These are phyloP conservation scores for Botrytis sinoallii DNA, from an alignment of 2,329 filamentous ascomycete genomes.

Conservation along the genomic window DNA sequence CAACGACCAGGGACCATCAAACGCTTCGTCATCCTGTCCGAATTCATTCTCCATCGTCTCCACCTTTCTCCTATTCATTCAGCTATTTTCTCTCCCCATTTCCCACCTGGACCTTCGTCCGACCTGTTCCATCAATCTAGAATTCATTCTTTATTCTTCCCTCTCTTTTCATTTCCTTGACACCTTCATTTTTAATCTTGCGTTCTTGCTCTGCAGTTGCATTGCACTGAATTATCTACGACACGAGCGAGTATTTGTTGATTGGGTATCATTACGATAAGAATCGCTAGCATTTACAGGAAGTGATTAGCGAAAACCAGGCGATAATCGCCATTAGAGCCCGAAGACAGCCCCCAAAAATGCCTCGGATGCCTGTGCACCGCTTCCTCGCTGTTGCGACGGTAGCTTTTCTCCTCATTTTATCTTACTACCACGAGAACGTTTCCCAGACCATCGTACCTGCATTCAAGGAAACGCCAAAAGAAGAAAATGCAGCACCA, in stretches of 20 bases:
- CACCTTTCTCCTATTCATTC: constrained; percentile 15
- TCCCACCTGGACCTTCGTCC: neutral
- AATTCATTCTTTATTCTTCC: neutral
- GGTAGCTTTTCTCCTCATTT: constrained; percentile 6
- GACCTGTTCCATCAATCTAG: neutral
- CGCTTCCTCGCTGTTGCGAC: constrained; percentile 12
- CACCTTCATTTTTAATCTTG: constrained; percentile 4
- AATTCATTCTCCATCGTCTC: constrained; percentile 8
- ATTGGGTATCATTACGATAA: neutral
- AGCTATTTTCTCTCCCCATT: neutral
- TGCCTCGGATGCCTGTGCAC: constrained; percentile 16
- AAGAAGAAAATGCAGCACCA: neutral
- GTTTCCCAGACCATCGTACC: constrained; percentile 11
- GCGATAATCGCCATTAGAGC: neutral
- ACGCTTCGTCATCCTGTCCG: constrained; percentile 5
- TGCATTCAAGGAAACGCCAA: constrained; percentile 10
- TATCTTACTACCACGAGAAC: constrained; percentile 15
- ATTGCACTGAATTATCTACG: neutral
- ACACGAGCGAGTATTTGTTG: neutral
- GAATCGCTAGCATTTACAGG: neutral
- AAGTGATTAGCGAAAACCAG: neutral
- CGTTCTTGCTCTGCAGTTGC: neutral
- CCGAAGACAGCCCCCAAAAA: neutral
- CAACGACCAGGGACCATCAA: neutral
- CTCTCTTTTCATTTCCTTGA: neutral